A percentile compares a stretch with the other conserved stretches of the same genome.
These are phyloP conservation scores for Marsdenia floribunda DNA, from an alignment of 257 asterid species.

Conservation along the genomic window DNA sequence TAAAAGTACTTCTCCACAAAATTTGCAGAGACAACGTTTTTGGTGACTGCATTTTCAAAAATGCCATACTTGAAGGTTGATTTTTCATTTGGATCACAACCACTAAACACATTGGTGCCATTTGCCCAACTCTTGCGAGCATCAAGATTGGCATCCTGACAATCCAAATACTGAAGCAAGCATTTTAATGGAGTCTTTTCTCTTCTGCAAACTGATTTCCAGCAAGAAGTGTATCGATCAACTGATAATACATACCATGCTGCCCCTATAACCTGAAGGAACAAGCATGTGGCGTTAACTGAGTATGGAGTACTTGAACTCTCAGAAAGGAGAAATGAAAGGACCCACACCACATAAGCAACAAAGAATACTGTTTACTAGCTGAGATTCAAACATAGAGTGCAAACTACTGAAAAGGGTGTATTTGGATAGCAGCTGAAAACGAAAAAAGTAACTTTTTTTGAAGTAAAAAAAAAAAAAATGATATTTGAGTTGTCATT, in stretches of 20 bases:
- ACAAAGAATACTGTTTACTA: background rate
- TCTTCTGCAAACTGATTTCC: constrained; percentile 71
- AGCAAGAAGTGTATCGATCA: constrained; percentile 86
- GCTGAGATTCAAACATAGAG: background rate
- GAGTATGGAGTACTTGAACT: background rate
- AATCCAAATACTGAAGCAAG: constrained; percentile 53
- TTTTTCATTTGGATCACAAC: constrained; percentile 57
- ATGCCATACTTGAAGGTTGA: constrained; percentile 68
- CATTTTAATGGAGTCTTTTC: constrained; percentile 55
- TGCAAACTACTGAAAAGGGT: background rate
- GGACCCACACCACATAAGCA: background rate
- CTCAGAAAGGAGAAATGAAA: background rate
- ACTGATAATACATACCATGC: constrained; percentile 88
- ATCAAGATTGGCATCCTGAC: constrained; percentile 26
- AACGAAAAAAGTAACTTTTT: too few relatives aligned
- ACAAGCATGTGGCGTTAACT: constrained; percentile 5
- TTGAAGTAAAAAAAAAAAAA: too few relatives aligned
- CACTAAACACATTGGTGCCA: constrained; percentile 52
- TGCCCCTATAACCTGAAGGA: constrained; percentile 76
- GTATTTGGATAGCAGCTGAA: too few relatives aligned
- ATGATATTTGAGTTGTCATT: too few relatives aligned
- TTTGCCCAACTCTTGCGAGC: constrained; percentile 50
- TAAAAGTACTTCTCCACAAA: constrained; percentile 73
- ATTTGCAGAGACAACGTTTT: constrained; percentile 73
- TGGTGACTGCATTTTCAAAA: constrained; percentile 67